phyloP scores from a whole-genome alignment of 805 yeast genomes.

The Pichia eremophila region DNA sequence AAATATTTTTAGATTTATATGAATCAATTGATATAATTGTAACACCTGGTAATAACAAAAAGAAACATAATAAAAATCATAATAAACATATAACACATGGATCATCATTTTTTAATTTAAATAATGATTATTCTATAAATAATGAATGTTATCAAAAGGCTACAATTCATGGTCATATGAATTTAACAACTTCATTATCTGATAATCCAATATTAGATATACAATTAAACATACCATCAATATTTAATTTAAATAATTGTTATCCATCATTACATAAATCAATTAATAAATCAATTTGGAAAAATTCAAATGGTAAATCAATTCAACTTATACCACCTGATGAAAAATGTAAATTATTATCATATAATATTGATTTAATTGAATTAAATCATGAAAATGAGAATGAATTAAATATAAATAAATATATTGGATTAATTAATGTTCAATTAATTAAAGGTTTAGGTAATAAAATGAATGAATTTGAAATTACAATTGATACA shows the following conservation, averaged over 20 bases:
- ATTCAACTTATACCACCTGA: constrained; percentile 83
- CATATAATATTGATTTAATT: constrained; percentile 50
- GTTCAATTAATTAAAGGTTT: constrained; percentile 46
- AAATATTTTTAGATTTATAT: constrained; percentile 72
- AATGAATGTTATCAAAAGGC: constrained; percentile 27
- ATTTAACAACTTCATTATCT: constrained; percentile 58
- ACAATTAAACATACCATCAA: constrained; percentile 40
- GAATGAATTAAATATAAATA: constrained; percentile 6
- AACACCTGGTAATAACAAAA: constrained; percentile 21
- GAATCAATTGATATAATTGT: constrained; percentile 56
- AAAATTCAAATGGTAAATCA: constrained; percentile 29
- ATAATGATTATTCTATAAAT: background rate
- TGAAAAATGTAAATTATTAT: constrained; percentile 55
- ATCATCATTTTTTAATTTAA: background rate
- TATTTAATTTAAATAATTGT: constrained; percentile 19
- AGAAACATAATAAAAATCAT: background rate
- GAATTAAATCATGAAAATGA: constrained; percentile 11
- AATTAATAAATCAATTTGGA: constrained; percentile 49
- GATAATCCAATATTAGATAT: constrained; percentile 70
- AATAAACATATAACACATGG: no score
- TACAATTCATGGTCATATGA: constrained; percentile 51
- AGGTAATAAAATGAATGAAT: constrained; percentile 46
- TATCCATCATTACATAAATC: constrained; percentile 53
- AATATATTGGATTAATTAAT: constrained; percentile 42
- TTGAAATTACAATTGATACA: constrained; percentile 36